phyloP scores from a whole-genome alignment of 1,284 basidiomycete species.

The Coniferiporia sulphurascens region DNA sequence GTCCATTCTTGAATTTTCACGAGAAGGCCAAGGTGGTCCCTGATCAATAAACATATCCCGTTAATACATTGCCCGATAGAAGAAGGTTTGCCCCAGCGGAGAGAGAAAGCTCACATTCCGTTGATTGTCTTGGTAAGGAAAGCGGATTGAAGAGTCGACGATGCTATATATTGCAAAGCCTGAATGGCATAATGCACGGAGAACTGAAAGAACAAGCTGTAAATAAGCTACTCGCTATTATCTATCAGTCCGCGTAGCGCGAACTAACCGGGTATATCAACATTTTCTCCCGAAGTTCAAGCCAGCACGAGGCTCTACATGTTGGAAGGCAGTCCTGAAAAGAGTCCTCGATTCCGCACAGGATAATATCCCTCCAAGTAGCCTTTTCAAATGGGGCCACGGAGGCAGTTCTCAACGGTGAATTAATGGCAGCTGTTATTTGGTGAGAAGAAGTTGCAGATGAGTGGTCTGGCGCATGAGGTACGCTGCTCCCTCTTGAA shows the following conservation, averaged over 20 bases:
- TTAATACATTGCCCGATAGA: not conserved
- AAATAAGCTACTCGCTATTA: too few relatives aligned
- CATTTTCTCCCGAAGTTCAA: not conserved
- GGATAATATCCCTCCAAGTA: not conserved
- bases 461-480: too few relatives aligned
- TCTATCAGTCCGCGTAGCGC: not conserved
- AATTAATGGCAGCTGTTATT: too few relatives aligned
- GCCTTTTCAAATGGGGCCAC: not conserved
- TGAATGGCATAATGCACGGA: not conserved
- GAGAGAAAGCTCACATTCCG: not conserved
- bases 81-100: not conserved
- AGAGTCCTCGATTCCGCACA: not conserved
- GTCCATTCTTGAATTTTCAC: not conserved
- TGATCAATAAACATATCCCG: too few relatives aligned
- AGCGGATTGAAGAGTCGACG: not conserved
- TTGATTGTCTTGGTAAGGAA: not conserved
- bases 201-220: not conserved
- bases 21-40: not conserved
- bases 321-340: not conserved
- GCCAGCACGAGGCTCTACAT: too few relatives aligned
- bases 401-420: not conserved
- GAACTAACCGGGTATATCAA: not conserved
- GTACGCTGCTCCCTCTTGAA: too few relatives aligned
- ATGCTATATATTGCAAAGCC: not conserved
- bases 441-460: too few relatives aligned